phyloP scores from a whole-genome alignment of 1,139 yeast genomes.

The Yamadazyma siamensis region DNA sequence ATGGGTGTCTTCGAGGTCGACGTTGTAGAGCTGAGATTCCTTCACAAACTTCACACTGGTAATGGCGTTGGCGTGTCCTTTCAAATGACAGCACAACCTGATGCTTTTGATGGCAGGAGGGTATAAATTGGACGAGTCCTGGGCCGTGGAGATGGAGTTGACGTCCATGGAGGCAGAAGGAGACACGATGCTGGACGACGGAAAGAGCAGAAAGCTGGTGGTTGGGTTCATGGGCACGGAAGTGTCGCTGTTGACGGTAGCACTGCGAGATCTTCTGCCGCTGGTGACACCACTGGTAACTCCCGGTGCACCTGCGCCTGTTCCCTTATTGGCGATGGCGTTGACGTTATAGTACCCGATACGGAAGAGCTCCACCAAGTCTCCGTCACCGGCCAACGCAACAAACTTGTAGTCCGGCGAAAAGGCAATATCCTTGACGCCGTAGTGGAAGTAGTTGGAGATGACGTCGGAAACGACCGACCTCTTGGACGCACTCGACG shows the following conservation, averaged over 20 bases:
- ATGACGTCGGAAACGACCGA: conserved; percentile 55
- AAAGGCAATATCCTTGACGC: conserved; percentile 54
- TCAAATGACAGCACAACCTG: conserved; percentile 46
- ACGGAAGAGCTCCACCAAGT: conserved; percentile 54
- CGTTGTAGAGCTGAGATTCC: conserved; percentile 6
- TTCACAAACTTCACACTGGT: conserved; percentile 38
- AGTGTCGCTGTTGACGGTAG: conserved; percentile 30
- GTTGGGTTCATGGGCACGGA: conserved; percentile 17
- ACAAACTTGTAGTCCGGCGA: conserved; percentile 67
- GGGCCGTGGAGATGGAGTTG: conserved; percentile 3
- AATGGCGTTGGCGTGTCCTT: conserved; percentile 70
- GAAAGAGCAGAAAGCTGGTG: conserved; percentile 13
- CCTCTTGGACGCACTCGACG: conserved; percentile 19
- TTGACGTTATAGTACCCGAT: conserved; percentile 40
- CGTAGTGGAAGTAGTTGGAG: conserved; percentile 66
- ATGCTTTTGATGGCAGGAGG: conserved; percentile 44
- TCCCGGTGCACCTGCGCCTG: no score
- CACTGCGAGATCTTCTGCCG: conserved; percentile 35
- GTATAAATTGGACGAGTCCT: conserved; percentile 12
- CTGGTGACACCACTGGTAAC: conserved; percentile 4
- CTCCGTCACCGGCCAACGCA: conserved; percentile 56
- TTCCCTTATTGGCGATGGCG: conserved; percentile 25
- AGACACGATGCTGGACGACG: conserved; percentile 20
- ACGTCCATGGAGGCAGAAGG: conserved; percentile 23
- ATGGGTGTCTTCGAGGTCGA: conserved; percentile 15